Conservation (phyloP, 306 rosid genomes). For the Notholithocarpus densiflorus region DNA sequence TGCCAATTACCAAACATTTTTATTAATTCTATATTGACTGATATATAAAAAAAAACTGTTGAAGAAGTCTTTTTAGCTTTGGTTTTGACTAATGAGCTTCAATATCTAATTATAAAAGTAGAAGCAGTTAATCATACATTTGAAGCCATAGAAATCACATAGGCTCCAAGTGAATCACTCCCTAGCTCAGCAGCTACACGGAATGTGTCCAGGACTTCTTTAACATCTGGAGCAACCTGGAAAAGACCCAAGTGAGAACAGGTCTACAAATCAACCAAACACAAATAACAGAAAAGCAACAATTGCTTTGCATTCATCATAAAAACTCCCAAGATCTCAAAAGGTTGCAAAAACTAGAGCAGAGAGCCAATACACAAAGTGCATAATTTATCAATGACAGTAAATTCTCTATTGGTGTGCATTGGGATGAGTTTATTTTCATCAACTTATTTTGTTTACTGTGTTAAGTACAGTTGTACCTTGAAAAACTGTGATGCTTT, state of each 20-base stretch:
- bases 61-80: not conserved
- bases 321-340: not conserved
- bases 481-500: too few species aligned
- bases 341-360: not conserved
- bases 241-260: conserved; percentile 16
- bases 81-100: conserved; percentile 1
- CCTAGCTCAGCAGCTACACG: conserved; percentile 83
- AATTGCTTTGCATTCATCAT: not conserved
- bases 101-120: conserved; percentile 11
- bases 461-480: too few species aligned
- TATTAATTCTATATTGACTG: not conserved
- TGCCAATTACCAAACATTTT: conserved; percentile 33
- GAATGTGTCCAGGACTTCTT: conserved; percentile 84
- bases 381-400: too few species aligned
- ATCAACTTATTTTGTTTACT: too few species aligned
- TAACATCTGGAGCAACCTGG: conserved; percentile 74
- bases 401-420: too few species aligned
- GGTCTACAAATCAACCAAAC: conserved; percentile 12
- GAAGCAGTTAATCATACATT: conserved; percentile 44
- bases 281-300: not conserved
- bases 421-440: too few species aligned
- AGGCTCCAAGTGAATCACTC: conserved; percentile 86
- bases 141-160: conserved; percentile 97
- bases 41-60: not conserved
- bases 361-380: not conserved